These are phyloP conservation scores for Suillus discolor DNA, from an alignment of 768 basidiomycete species.

Conservation along the genomic window DNA sequence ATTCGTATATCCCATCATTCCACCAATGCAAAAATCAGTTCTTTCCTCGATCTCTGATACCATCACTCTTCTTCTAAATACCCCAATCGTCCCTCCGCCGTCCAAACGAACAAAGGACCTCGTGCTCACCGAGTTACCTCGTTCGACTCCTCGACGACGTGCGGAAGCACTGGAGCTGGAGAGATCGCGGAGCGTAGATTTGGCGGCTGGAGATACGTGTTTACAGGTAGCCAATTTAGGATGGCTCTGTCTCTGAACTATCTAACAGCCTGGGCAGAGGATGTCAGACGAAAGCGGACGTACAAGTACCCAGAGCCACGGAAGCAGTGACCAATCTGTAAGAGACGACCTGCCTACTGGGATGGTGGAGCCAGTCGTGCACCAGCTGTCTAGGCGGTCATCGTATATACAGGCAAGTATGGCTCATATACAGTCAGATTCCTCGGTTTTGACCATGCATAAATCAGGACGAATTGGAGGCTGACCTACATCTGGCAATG, in stretches of 20 bases:
- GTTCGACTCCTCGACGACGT: conserved; percentile 1
- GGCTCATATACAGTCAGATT: neutral
- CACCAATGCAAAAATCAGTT: conserved; percentile 9
- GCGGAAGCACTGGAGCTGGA: conserved; percentile 1
- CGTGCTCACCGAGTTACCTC: conserved; percentile 22
- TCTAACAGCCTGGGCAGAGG: conserved; percentile 13
- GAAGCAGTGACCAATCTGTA: conserved; percentile 7
- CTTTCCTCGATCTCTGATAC: conserved; percentile 20
- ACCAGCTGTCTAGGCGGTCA: neutral
- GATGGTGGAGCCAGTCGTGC: neutral
- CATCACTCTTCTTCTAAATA: conserved; percentile 22
- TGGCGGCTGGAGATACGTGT: conserved; percentile 11
- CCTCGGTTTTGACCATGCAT: neutral
- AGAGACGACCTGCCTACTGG: conserved; percentile 2
- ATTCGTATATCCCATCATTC: neutral
- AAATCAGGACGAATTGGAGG: neutral
- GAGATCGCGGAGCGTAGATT: neutral
- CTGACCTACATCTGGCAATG: neutral
- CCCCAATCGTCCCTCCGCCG: conserved; percentile 22
- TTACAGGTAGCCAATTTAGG: conserved; percentile 18
- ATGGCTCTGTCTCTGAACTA: neutral
- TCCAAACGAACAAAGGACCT: conserved; percentile 13
- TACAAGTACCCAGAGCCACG: conserved; percentile 18
- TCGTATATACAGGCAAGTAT: conserved; percentile 4
- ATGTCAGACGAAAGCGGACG: conserved; percentile 11